A percentile compares a stretch with the other conserved stretches of the same genome.
Evolutionary conservation across 2,329 filamentous ascomycete genomes (phyloP).

Genomic region (Epichloe coenophiala): DNA sequence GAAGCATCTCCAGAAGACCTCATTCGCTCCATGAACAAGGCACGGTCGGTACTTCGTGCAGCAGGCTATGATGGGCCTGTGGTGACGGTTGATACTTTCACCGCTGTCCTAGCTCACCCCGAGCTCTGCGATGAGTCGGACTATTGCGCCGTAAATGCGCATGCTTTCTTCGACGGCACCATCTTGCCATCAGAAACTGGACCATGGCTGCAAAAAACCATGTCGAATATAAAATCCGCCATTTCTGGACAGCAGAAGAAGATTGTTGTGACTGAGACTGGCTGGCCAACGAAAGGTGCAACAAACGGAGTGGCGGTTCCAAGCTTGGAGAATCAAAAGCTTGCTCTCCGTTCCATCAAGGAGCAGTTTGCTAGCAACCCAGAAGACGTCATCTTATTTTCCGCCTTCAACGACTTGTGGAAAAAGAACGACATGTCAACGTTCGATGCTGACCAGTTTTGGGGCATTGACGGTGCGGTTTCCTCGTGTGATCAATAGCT

Average conservation of each 20-base stretch:
- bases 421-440: slow-evolving; percentile 50
- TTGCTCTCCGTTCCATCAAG: slow-evolving; percentile 53
- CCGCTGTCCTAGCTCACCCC: slow-evolving; percentile 51
- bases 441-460: slow-evolving; percentile 62
- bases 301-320: slow-evolving; percentile 58
- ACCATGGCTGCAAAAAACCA: slow-evolving; percentile 47
- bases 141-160: slow-evolving; percentile 69
- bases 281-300: slow-evolving; percentile 63
- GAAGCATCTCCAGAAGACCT: slow-evolving; percentile 39
- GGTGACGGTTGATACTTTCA: slow-evolving; percentile 69
- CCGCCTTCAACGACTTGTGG: slow-evolving; percentile 69
- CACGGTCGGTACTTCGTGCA: slow-evolving; percentile 41
- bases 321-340: slow-evolving; percentile 48
- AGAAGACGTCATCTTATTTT: slow-evolving; percentile 55
- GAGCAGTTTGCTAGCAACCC: slow-evolving; percentile 37
- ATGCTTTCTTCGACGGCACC: slow-evolving; percentile 68
- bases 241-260: slow-evolving; percentile 48
- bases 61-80: slow-evolving; percentile 61
- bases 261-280: slow-evolving; percentile 70
- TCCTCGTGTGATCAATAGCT: slow-evolving; percentile 9
- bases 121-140: slow-evolving; percentile 60
- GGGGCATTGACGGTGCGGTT: slow-evolving; percentile 45
- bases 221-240: slow-evolving; percentile 27
- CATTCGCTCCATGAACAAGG: slow-evolving; percentile 41
- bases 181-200: slow-evolving; percentile 49